Base-by-base conservation (phyloP, 2,329 filamentous ascomycete species). In the Raffaelea deltoideospora region DNA sequence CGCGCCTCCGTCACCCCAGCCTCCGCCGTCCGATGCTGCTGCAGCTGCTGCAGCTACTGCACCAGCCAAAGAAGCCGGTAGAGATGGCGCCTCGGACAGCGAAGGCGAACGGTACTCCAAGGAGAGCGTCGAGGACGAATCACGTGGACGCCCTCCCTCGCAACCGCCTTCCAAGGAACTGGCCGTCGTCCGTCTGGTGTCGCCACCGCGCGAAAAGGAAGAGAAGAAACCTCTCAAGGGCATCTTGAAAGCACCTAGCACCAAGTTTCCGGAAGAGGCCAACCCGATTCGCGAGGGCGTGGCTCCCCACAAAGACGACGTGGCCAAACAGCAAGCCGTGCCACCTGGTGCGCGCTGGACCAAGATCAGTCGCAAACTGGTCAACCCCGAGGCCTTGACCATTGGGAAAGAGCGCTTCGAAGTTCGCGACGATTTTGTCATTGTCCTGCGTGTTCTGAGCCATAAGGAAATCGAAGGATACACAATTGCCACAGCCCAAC, bases 391-490 rank as follows among this genome's bases (percentile, higher is more conserved):
- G 47, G 86, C 87, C 1, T 61, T 96, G 33, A 80, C 83, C 40
- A 70, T 82, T 42, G 81, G 82, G n/a, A 82, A 90, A 48, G 87
- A 95, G 60, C 70, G 88, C 22, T 96, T 81, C 47, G 88, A 96
- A 57, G 82, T 92, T 48, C 73, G 86, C n/a, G 73, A 86, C 41
- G 86, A 94, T 50, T 92, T 86, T 55, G 86, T 96, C 41, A 94
- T 95, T 54, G 86, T 95, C 3, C 65, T 96, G 38, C 69, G 87
- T 38, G 88, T 95, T 8, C 56, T 96, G 52, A 82, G 75, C 33
- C 83, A 81, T 56, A 83, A 92, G 47, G 86, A 96, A 51, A 93
- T 96, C 38, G 80, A 93, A 56, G 77, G 75, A 24, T 86, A 93
- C 52, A 85, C 86, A 11, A 71, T 77, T 43, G 79, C 79, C 34